Evolutionary conservation across 1,284 basidiomycete species (phyloP), one percentile per base, ranked within the genome.

Genomic region (Apiotrichum gamsii): DNA sequence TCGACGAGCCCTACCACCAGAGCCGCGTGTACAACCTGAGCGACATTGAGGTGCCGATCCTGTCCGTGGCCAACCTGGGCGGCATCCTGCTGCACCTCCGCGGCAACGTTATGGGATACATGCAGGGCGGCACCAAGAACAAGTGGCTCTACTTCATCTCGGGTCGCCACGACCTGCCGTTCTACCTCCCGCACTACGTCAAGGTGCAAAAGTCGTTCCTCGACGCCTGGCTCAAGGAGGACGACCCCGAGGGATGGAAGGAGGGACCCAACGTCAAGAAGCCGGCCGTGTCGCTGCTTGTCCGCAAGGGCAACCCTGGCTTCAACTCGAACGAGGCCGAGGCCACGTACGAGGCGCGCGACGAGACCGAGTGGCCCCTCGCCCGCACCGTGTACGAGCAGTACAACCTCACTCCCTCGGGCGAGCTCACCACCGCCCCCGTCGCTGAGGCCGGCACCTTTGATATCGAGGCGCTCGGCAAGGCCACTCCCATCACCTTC

Each of bases 121-220:
- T 63, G 16, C 60, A 62, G 23, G 67, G 62, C 2, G 59, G 58
- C 2, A 59, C 62, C 6, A 56, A 52, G 45, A 55, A 65, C 52
- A 70, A 70, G 51, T 70, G 67, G 67, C 59, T 70, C 9, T 63
- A 56, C 45, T 60, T 67, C 47, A 65, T 67, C 37, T 59, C 60
- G 4, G 68, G 68, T 8, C 50, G 67, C 13, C 67, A 70, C 48
- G 68, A 69, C 45, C 38, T 68, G 2, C 67, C 68, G 6, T 68
- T 69, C 55, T 70, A 64, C 53, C 53, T 67, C 8, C 51, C 59
- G 0, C 60, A 67, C 34, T 60, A 54, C 30, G 62, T 65, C 35
- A 52, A 53, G 35, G 53, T 67, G 5, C 67, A 69, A 33, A 57
- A 58, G 36, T 62, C 60, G 2, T 67, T 70, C 57, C 55, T 67